Base-by-base conservation (phyloP, 257 asterid species). In the Jasminum sambac region DNA sequence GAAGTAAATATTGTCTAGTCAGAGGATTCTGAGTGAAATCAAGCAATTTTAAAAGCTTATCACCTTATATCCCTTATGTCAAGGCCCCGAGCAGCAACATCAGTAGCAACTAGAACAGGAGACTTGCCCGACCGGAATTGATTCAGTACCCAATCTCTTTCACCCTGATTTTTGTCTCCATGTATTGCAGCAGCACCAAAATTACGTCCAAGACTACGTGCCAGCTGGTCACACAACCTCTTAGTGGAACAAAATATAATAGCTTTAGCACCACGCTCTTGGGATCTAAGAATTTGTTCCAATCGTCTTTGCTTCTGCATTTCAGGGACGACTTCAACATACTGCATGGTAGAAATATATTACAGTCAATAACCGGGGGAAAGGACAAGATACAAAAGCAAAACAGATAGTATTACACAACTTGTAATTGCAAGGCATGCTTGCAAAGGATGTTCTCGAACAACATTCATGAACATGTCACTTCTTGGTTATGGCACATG, bases 1-100 rank as follows among this genome's bases (percentile, higher is more conserved):
- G 46, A 66, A 61, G 59, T 16, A 58, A 60, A 46, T 41, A 10
- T 44, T 10, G 12, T 11, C 57, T 63, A 48, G 17, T 24, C 63
- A 6, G 21, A 42, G 16, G 6, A 25, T 66, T 41, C 48, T 26
- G 10, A 62, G 39, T 43, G 17, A 52, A 57, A 62, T 11, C 66
- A 61, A 37, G 50, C 1, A 72, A 50, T 62, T 37, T 64, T 36
- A 48, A 25, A 70, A 64, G 65, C 26, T 72, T 6, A 70, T 71
- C 62, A 90, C 97, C 97, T 90, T 76, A 93, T 85, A 80, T 93
- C 97, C 72, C 91, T 82, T 71, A 93, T 81, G 64, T 93, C 98
- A 69, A 93, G 97, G 72, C 98, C 98, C 61, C 98, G 86, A 44
- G 98, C 98, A 72, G 98, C 98, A 79, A 93, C 98, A 84, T 93